phyloP scores from a whole-genome alignment of 2,329 filamentous ascomycete species.

The Orbilia ellipsospora region DNA sequence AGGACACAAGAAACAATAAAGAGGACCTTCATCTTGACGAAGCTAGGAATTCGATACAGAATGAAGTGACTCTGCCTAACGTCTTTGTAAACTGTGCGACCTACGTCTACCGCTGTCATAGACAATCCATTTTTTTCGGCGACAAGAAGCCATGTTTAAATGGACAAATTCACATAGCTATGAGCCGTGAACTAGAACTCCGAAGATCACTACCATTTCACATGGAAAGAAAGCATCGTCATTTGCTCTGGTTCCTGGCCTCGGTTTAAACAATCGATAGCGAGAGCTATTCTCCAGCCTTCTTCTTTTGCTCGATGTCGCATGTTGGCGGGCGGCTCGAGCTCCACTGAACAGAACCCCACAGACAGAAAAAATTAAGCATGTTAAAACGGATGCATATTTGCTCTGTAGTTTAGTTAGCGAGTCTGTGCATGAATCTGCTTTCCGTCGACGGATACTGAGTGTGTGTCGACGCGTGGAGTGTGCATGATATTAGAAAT shows the following conservation, averaged over 20 bases:
- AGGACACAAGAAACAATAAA: conserved; percentile 28
- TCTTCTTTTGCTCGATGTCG: conserved; percentile 4
- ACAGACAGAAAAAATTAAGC: conserved; percentile 11
- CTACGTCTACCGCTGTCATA: not conserved
- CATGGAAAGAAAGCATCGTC: conserved; percentile 24
- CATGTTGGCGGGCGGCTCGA: conserved; percentile 1
- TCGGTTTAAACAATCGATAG: conserved; percentile 19
- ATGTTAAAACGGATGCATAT: not conserved
- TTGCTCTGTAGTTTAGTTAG: not conserved
- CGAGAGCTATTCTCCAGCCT: conserved; percentile 13
- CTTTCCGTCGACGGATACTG: conserved; percentile 19
- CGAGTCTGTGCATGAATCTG: not conserved
- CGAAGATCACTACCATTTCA: conserved; percentile 19
- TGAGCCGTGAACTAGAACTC: conserved; percentile 7
- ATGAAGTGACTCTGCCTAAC: too few species aligned
- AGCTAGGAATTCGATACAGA: too few species aligned
- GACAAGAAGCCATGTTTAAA: conserved; percentile 40
- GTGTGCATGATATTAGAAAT: too few species aligned
- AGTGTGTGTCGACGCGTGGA: conserved; percentile 17
- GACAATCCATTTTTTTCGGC: conserved; percentile 13
- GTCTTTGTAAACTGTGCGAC: conserved; percentile 4
- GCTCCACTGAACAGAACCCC: conserved; percentile 14
- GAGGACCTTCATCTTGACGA: conserved; percentile 48
- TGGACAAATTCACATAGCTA: conserved; percentile 6
- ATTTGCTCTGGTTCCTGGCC: conserved; percentile 13